Base-by-base conservation (phyloP, 108 stramenopile species). In the Hondaea fermentalgiana region DNA sequence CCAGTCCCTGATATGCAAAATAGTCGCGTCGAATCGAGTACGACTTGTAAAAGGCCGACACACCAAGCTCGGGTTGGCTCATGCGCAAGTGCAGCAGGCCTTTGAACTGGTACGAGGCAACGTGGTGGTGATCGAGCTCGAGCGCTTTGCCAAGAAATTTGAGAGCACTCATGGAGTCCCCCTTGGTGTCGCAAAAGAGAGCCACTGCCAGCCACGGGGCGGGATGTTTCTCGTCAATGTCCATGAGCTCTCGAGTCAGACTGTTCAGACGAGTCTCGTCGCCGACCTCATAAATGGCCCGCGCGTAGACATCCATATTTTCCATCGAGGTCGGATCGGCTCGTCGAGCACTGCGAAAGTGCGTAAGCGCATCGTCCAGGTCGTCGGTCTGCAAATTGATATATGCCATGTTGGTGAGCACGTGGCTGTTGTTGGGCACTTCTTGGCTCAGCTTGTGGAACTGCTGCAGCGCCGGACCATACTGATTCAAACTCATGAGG, bases 121-220 rank as follows among this genome's bases (percentile, higher is more conserved):
- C 23, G 51, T 83, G 51, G 6, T 35, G 76, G 10, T 43, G 76
- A 4, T 83, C 51, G n/a, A 83, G n/a, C 51, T 83, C 76, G 44
- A 83, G 51, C 45, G 76, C 76, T 23, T 83, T 83, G 76, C 12
- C 12, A 6, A 53, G n/a, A 23, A 83, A 83, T 4, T 83, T 47
- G n/a, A 83, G 76, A 21, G 76, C 76, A 45, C 76, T 83, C 76
- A 83, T 83, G 16, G 76, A 43, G 45, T 83, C 76, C 1, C 76
- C 76, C 51, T 53, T 83, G 49, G 28, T 6, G 51, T 83, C 76
- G 28, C 49, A 53, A 28, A 83, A 83, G 4, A 83, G 45, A 12
- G 76, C 76, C n/a, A 83, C 76, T 14, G 76, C 76, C 12, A 83
- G 51, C 76, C 76, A 83, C 45, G 76, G 51, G 16, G 19, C 76